phyloP scores from a whole-genome alignment of 1,139 yeast species.

The Blastobotrys ciferrii region DNA sequence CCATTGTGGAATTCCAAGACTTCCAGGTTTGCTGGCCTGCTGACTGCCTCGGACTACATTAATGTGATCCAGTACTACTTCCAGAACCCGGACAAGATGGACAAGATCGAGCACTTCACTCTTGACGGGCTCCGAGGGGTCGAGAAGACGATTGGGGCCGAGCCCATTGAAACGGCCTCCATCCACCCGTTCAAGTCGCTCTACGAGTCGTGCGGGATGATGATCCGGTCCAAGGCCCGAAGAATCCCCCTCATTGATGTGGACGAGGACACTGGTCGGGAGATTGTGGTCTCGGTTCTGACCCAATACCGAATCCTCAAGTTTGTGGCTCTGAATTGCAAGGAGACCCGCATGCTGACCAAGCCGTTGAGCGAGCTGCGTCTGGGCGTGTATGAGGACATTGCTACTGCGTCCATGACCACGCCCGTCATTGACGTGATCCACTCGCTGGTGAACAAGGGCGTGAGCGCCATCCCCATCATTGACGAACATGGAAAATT shows the following conservation, averaged over 20 bases:
- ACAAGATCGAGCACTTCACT: constrained; percentile 81
- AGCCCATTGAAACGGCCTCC: constrained; percentile 81
- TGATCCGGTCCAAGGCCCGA: constrained; percentile 86
- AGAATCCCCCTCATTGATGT: constrained; percentile 93
- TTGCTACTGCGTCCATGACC: constrained; percentile 81
- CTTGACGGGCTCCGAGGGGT: constrained; percentile 78
- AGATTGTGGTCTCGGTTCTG: constrained; percentile 89
- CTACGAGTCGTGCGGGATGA: constrained; percentile 90
- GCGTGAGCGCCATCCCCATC: constrained; percentile 90
- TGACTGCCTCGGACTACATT: constrained; percentile 89
- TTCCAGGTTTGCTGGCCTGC: constrained; percentile 87
- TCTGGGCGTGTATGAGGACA: constrained; percentile 57
- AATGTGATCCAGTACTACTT: constrained; percentile 94
- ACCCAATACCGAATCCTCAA: constrained; percentile 96
- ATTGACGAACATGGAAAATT: constrained; percentile 73
- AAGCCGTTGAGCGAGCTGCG: constrained; percentile 71
- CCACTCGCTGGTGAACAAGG: constrained; percentile 70
- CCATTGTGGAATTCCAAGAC: constrained; percentile 94
- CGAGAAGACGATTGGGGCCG: constrained; percentile 84
- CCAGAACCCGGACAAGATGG: constrained; percentile 87
- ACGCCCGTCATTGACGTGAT: constrained; percentile 96
- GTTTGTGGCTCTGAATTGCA: constrained; percentile 93
- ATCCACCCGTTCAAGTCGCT: constrained; percentile 90
- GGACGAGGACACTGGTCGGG: constrained; percentile 90
- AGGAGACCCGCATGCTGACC: constrained; percentile 82